Percentiles rank a stretch among this genome's conserved stretches.
Evolutionary conservation across 345 rosid genomes (phyloP).

Genomic region (Bretschneidera sinensis): DNA sequence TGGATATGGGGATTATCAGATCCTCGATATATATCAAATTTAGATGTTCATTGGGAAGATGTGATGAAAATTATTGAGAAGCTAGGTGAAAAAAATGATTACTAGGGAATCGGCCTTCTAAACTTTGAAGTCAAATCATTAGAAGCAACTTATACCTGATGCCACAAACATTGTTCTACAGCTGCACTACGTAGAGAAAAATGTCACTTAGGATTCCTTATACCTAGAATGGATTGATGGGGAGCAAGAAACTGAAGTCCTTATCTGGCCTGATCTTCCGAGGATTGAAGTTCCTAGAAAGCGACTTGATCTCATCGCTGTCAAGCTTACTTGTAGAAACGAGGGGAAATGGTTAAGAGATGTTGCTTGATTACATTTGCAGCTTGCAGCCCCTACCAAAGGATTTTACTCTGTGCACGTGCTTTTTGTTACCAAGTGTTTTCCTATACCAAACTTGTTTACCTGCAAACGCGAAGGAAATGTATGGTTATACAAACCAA

Average conservation of each 20-base stretch:
- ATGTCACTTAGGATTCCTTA: slow-evolving; percentile 75
- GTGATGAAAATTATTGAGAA: slow-evolving; percentile 42
- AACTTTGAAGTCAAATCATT: slow-evolving; percentile 68
- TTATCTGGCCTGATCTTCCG: slow-evolving; percentile 66
- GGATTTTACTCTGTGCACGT: slow-evolving; percentile 69
- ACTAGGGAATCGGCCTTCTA: slow-evolving; percentile 67
- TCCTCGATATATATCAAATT: slow-evolving; percentile 51
- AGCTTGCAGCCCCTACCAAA: slow-evolving; percentile 69
- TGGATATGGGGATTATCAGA: slow-evolving; percentile 71
- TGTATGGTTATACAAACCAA: slow-evolving; percentile 72
- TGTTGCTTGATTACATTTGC: slow-evolving; percentile 77
- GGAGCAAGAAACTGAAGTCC: slow-evolving; percentile 85
- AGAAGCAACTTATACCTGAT: slow-evolving; percentile 57
- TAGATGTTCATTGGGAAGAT: slow-evolving; percentile 68
- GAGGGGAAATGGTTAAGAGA: slow-evolving; percentile 92
- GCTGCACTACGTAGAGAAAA: slow-evolving; percentile 38
- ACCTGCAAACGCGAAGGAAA: slow-evolving; percentile 62
- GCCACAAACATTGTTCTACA: slow-evolving; percentile 39
- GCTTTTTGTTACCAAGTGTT: slow-evolving; percentile 59
- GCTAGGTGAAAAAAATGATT: slow-evolving; percentile 31
- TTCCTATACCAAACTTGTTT: slow-evolving; percentile 82
- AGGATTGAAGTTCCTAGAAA: slow-evolving; percentile 58
- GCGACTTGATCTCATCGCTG: slow-evolving; percentile 63
- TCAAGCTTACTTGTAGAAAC: slow-evolving; percentile 87
- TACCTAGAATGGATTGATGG: slow-evolving; percentile 98